phyloP scores from a whole-genome alignment of 2,329 filamentous ascomycete genomes.

The Hymenoscyphus albidus region DNA sequence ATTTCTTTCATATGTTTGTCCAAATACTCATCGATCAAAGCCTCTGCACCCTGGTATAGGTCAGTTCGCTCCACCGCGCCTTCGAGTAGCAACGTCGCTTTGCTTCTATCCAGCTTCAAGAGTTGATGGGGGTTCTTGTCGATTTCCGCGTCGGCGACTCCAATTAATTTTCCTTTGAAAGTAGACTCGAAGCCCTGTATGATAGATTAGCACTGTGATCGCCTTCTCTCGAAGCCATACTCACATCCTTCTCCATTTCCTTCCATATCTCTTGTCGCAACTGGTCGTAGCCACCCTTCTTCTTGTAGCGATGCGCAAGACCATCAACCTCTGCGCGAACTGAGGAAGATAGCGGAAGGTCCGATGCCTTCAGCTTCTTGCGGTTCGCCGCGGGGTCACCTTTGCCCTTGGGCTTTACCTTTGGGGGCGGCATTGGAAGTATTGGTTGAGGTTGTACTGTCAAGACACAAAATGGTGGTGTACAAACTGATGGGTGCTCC shows the following conservation, averaged over 20 bases:
- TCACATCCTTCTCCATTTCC: conserved; percentile 67
- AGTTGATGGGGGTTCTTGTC: conserved; percentile 69
- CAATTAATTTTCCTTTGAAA: conserved; percentile 62
- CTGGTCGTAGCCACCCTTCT: conserved; percentile 77
- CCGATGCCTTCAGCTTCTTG: conserved; percentile 65
- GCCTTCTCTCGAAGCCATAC: conserved; percentile 5
- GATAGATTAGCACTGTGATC: conserved; percentile 10
- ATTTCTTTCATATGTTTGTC: conserved; percentile 59
- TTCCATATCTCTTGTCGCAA: conserved; percentile 75
- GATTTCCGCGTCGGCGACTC: conserved; percentile 69
- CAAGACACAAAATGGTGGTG: not conserved
- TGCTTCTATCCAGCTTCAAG: conserved; percentile 67
- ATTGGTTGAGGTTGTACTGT: not conserved
- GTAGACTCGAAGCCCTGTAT: conserved; percentile 64
- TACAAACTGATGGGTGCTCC: not conserved
- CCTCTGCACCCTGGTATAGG: conserved; percentile 68
- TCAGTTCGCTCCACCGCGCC: conserved; percentile 73
- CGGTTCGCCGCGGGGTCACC: conserved; percentile 20
- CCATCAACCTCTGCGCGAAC: conserved; percentile 70
- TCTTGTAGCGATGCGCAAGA: conserved; percentile 78
- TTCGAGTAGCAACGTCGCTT: conserved; percentile 72
- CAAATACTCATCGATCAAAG: conserved; percentile 64
- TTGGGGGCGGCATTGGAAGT: conserved; percentile 13
- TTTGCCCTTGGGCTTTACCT: not conserved
- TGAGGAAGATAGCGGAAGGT: conserved; percentile 69